Evolutionary conservation across 1,284 basidiomycete genomes (phyloP).

Genomic region (Schizophyllum amplum): DNA sequence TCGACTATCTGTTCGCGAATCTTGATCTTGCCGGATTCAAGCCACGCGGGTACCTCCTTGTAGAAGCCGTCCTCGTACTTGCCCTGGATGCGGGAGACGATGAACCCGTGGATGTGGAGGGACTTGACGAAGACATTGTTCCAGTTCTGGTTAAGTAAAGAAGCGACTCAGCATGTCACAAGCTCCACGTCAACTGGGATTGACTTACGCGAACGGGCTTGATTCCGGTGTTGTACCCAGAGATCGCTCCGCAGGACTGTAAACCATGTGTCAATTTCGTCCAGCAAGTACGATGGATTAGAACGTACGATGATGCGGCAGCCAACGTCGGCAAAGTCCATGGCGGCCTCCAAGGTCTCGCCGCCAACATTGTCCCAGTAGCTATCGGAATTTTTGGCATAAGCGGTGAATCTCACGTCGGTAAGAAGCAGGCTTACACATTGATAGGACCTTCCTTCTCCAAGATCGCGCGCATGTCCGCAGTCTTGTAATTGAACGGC

Average conservation of each 20-base stretch:
- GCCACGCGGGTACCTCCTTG: conserved; percentile 38
- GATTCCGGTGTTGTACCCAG: conserved; percentile 23
- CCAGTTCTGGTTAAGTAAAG: too few relatives aligned
- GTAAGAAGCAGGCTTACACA: conserved; percentile 1
- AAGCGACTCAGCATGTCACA: too few relatives aligned
- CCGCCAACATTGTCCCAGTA: conserved; percentile 23
- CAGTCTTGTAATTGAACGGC: conserved; percentile 56
- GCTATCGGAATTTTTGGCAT: conserved; percentile 1
- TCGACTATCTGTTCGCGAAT: conserved; percentile 45
- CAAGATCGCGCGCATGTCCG: conserved; percentile 19
- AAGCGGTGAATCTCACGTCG: background rate
- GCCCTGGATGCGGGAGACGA: conserved; percentile 32
- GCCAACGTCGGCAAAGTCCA: conserved; percentile 11
- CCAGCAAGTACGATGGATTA: background rate
- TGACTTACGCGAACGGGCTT: conserved; percentile 21
- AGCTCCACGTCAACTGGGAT: too few relatives aligned
- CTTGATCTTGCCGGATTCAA: conserved; percentile 53
- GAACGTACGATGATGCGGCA: conserved; percentile 9
- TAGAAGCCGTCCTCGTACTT: conserved; percentile 40
- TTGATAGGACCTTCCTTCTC: conserved; percentile 15
- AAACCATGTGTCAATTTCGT: background rate
- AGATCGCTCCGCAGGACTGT: background rate
- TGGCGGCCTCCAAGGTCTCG: conserved; percentile 17
- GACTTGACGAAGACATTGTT: conserved; percentile 25
- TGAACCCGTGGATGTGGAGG: conserved; percentile 47